Percentiles rank a stretch among this genome's conserved stretches.
Evolutionary conservation across 306 rosid species (phyloP).

Genomic region (Vigna trinervia): DNA sequence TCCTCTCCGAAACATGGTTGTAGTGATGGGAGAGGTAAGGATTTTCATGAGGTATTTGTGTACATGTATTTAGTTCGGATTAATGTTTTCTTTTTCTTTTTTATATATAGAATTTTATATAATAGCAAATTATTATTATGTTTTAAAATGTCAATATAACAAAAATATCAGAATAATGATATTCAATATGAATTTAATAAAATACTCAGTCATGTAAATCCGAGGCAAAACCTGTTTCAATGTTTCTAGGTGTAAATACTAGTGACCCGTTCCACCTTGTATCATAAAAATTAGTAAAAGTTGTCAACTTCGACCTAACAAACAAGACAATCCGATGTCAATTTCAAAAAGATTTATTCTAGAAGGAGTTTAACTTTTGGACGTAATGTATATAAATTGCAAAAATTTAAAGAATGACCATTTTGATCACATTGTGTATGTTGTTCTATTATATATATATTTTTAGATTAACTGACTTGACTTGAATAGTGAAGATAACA

Average conservation of each 20-base stretch:
- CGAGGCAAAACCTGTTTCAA: neutral
- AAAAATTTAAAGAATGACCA: neutral
- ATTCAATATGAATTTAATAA: too few species aligned
- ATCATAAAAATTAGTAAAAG: neutral
- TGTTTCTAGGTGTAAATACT: neutral
- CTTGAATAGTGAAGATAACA: neutral
- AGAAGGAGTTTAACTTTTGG: conserved; percentile 1
- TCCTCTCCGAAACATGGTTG: conserved; percentile 39
- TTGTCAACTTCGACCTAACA: conserved; percentile 28
- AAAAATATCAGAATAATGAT: too few species aligned
- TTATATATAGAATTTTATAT: too few species aligned
- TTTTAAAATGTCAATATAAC: too few species aligned
- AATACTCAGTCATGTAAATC: neutral
- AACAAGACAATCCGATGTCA: neutral
- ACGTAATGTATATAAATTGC: neutral
- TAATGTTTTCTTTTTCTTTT: too few species aligned
- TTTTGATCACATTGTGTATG: neutral
- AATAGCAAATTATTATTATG: too few species aligned
- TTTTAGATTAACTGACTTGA: neutral
- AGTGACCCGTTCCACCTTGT: neutral
- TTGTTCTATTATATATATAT: neutral
- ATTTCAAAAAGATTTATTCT: conserved; percentile 27
- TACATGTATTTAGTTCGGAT: too few species aligned
- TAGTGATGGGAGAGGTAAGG: too few species aligned
- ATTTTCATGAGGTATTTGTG: too few species aligned